Evolutionary conservation across 2,329 filamentous ascomycete genomes (phyloP).

Genomic region (Alternaria sp.): DNA sequence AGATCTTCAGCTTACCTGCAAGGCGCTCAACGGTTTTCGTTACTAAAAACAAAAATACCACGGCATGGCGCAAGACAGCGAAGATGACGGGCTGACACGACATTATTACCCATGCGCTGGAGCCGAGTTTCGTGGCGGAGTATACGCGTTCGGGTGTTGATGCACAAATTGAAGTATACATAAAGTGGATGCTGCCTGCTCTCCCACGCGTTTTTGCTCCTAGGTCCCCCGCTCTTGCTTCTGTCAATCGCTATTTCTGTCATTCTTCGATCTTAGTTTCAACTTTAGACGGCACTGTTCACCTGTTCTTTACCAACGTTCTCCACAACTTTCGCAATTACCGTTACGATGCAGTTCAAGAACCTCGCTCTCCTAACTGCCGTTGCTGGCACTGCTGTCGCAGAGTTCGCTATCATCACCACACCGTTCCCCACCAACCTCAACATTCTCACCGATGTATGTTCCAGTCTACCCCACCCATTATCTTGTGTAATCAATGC

Average conservation of each 20-base stretch:
- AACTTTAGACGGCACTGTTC: neutral
- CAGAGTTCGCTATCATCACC: slow-evolving; percentile 32
- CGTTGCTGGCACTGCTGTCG: slow-evolving; percentile 23
- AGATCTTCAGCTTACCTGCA: neutral
- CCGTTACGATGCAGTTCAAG: slow-evolving; percentile 25
- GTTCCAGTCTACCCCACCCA: neutral
- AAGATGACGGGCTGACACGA: neutral
- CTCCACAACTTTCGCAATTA: neutral
- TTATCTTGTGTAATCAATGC: neutral
- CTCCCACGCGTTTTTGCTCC: neutral
- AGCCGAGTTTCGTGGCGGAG: slow-evolving; percentile 2
- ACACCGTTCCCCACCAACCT: slow-evolving; percentile 20
- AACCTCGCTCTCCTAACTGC: slow-evolving; percentile 20
- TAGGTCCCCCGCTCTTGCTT: neutral
- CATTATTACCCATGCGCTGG: neutral
- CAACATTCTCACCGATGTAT: slow-evolving; percentile 23
- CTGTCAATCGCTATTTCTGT: neutral
- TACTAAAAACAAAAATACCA: neutral
- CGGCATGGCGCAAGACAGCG: neutral
- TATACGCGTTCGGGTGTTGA: neutral
- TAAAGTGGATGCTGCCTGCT: neutral
- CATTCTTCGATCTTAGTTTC: neutral
- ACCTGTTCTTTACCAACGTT: neutral
- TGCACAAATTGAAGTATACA: neutral
- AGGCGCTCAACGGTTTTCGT: neutral